These are phyloP conservation scores for Saccharomyces hybrid DNA, from an alignment of 1,139 yeast species.

Conservation along the genomic window DNA sequence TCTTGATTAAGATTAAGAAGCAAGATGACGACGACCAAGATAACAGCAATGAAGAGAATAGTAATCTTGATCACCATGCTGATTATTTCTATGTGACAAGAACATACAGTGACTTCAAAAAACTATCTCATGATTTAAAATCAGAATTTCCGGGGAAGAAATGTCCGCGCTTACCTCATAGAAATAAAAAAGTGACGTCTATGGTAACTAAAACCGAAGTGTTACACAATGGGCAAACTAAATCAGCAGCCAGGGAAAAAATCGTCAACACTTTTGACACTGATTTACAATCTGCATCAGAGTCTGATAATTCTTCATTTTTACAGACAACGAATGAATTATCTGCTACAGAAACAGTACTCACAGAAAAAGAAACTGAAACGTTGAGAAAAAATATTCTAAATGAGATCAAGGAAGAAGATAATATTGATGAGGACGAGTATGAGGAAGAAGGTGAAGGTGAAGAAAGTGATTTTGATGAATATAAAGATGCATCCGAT, in stretches of 20 bases:
- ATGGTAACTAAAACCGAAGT: constrained; percentile 10
- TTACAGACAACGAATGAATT: background rate
- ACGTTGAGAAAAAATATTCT: background rate
- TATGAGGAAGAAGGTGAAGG: constrained; percentile 20
- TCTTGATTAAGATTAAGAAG: constrained; percentile 5
- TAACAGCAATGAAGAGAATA: background rate
- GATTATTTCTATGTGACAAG: constrained; percentile 46
- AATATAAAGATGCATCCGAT: constrained; percentile 20
- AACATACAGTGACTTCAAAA: constrained; percentile 58
- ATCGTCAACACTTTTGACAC: constrained; percentile 11
- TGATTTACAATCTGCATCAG: constrained; percentile 2
- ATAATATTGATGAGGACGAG: constrained; percentile 6
- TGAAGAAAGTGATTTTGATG: constrained; percentile 10
- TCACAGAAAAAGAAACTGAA: background rate
- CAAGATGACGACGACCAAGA: constrained; percentile 13
- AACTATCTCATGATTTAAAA: constrained; percentile 44
- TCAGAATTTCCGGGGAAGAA: constrained; percentile 61
- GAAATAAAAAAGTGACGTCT: constrained; percentile 37
- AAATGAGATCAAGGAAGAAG: background rate
- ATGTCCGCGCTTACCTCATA: constrained; percentile 55
- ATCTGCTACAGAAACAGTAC: background rate
- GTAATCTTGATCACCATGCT: constrained; percentile 23
- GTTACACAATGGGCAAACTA: background rate
- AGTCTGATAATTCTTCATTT: background rate
- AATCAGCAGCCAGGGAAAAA: constrained; percentile 7